These are phyloP conservation scores for Carallia pectinifolia DNA, from an alignment of 345 rosid species.

Conservation along the genomic window DNA sequence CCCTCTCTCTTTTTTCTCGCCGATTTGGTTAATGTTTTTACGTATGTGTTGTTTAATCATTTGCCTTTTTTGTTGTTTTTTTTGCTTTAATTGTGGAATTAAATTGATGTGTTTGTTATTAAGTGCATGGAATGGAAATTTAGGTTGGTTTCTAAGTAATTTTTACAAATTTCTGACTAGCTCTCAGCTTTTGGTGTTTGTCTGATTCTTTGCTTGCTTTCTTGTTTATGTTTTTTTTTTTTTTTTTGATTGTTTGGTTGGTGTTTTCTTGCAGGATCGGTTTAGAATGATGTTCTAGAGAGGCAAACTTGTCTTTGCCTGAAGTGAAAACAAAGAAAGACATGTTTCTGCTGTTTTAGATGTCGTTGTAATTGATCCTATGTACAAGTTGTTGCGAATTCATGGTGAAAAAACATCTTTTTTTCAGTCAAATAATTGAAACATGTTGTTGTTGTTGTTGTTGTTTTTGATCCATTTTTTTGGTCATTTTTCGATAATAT, in stretches of 20 bases:
- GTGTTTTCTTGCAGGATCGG: neutral
- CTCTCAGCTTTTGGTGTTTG: neutral
- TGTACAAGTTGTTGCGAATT: neutral
- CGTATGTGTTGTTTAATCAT: too few species aligned
- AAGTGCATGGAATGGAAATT: too few species aligned
- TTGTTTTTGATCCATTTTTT: neutral
- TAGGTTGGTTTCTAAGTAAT: too few species aligned
- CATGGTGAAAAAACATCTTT: neutral
- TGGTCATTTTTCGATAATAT: neutral
- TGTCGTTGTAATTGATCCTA: neutral
- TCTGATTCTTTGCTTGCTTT: neutral
- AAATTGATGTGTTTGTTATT: too few species aligned
- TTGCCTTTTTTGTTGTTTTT: too few species aligned
- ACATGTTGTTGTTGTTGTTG: neutral
- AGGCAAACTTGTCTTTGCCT: too few species aligned
- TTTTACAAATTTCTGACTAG: neutral
- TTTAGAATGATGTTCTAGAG: too few species aligned
- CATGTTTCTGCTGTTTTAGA: constrained; percentile 1
- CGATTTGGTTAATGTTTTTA: too few species aligned
- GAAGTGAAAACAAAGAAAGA: neutral
- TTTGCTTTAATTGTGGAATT: too few species aligned
- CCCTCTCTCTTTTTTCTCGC: too few species aligned
- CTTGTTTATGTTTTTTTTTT: constrained; percentile 3
- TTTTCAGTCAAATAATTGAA: neutral
- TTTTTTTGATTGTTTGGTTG: neutral